phyloP scores from a whole-genome alignment of 2,329 filamentous ascomycete species.

The Salinomyces thailandicus region DNA sequence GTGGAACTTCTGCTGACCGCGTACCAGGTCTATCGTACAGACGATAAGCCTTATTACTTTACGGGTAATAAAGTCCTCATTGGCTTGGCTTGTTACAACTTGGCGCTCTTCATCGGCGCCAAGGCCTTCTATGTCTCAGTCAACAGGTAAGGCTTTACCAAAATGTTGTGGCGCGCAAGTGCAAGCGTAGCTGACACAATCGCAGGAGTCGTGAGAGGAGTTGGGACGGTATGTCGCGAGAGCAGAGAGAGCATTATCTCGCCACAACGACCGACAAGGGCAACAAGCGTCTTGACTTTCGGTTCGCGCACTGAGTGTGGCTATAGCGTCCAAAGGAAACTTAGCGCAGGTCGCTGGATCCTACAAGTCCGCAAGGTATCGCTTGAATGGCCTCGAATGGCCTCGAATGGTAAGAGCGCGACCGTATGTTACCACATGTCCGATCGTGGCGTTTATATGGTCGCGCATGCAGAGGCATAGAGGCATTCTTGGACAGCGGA shows the following conservation, averaged over 20 bases:
- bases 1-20: neutral
- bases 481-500: too few species aligned
- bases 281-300: constrained; percentile 31
- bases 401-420: too few species aligned
- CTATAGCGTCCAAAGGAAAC: too few species aligned
- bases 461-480: too few species aligned
- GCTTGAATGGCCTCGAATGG: too few species aligned
- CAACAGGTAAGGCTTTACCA: constrained; percentile 3
- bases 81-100: constrained; percentile 39
- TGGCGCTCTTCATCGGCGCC: constrained; percentile 40
- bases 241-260: constrained; percentile 42
- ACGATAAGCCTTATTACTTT: constrained; percentile 46
- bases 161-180: neutral
- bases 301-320: constrained; percentile 23
- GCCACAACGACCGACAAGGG: constrained; percentile 28
- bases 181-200: neutral
- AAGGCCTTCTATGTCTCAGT: constrained; percentile 43
- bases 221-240: constrained; percentile 41
- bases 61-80: constrained; percentile 46
- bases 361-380: too few species aligned
- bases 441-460: too few species aligned
- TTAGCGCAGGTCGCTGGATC: too few species aligned
- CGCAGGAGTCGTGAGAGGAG: constrained; percentile 12
- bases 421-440: too few species aligned
- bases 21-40: constrained; percentile 40